Evolutionary conservation across 805 yeast genomes (phyloP).

Genomic region (Kuraishia piskuri): DNA sequence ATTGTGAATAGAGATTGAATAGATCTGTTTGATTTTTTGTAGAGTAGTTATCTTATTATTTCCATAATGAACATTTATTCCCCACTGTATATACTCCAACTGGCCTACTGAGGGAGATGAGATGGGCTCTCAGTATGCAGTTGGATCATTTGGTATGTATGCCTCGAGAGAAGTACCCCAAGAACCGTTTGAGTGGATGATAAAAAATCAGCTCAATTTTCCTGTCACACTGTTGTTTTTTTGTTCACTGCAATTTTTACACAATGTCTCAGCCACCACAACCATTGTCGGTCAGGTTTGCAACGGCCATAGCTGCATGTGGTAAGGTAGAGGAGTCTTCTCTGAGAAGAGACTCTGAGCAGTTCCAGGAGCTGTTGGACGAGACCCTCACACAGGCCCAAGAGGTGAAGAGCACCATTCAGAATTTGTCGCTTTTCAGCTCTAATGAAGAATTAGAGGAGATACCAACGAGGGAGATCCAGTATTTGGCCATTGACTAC

Average conservation of each 20-base stretch:
- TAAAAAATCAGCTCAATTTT: too few species aligned
- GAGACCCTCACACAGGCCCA: slow-evolving; percentile 31
- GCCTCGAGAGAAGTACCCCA: too few species aligned
- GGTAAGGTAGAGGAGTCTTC: slow-evolving; percentile 8
- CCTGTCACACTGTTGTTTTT: too few species aligned
- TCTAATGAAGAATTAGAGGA: slow-evolving; percentile 67
- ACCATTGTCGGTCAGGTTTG: slow-evolving; percentile 10
- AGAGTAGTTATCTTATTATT: too few species aligned
- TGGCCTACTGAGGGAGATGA: not conserved
- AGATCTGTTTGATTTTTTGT: not conserved
- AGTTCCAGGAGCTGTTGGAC: slow-evolving; percentile 27
- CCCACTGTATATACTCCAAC: not conserved
- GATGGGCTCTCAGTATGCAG: not conserved
- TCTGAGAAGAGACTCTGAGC: slow-evolving; percentile 14
- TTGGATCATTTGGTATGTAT: too few species aligned
- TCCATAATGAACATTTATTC: too few species aligned
- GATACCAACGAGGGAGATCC: slow-evolving; percentile 51
- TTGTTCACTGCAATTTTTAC: too few species aligned
- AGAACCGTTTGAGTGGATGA: too few species aligned
- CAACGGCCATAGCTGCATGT: slow-evolving; percentile 5
- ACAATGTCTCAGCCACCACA: slow-evolving; percentile 1
- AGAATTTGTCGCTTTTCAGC: slow-evolving; percentile 54
- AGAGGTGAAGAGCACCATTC: slow-evolving; percentile 34
- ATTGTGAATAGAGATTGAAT: too few species aligned
- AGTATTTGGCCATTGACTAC: slow-evolving; percentile 51